Evolutionary conservation across 75 land plant species (phyloP).

Genomic region (Chamaecyparis obtusa): DNA sequence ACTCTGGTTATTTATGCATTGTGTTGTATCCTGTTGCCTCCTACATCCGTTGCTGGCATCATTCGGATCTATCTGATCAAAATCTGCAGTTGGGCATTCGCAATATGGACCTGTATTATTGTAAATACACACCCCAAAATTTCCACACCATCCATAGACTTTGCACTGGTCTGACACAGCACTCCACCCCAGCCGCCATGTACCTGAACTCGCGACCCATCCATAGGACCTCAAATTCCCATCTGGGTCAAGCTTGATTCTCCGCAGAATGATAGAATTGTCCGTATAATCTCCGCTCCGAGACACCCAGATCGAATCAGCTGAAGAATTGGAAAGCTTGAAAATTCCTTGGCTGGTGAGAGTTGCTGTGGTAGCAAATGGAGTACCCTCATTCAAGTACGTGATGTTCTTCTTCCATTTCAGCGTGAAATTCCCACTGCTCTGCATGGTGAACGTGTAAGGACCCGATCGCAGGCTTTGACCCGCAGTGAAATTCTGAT

Average conservation of each 20-base stretch:
- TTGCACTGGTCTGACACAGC: conserved; percentile 43
- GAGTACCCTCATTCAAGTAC: conserved; percentile 23
- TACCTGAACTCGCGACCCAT: too few relatives aligned
- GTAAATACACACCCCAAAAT: conserved; percentile 66
- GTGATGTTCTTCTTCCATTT: conserved; percentile 25
- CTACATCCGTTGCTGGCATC: conserved; percentile 44
- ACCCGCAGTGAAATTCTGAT: conserved; percentile 35
- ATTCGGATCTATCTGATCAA: conserved; percentile 23
- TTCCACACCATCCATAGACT: conserved; percentile 71
- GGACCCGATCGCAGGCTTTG: conserved; percentile 19
- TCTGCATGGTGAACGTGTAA: conserved; percentile 32
- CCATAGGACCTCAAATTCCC: conserved; percentile 64
- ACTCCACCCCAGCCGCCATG: too few relatives aligned
- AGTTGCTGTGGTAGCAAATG: not conserved
- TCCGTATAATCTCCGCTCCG: conserved; percentile 47
- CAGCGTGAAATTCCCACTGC: conserved; percentile 34
- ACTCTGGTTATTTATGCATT: conserved; percentile 31
- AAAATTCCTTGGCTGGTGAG: conserved; percentile 3
- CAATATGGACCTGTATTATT: conserved; percentile 42
- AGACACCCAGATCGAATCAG: not conserved
- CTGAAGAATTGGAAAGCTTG: not conserved
- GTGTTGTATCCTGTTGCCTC: conserved; percentile 28
- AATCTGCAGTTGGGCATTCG: conserved; percentile 46
- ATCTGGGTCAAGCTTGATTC: conserved; percentile 47
- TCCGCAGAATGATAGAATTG: conserved; percentile 21